Percentiles rank a stretch among this genome's conserved stretches.
Evolutionary conservation across 2,329 filamentous ascomycete genomes (phyloP).

Genomic region (Penicillium sp.): DNA sequence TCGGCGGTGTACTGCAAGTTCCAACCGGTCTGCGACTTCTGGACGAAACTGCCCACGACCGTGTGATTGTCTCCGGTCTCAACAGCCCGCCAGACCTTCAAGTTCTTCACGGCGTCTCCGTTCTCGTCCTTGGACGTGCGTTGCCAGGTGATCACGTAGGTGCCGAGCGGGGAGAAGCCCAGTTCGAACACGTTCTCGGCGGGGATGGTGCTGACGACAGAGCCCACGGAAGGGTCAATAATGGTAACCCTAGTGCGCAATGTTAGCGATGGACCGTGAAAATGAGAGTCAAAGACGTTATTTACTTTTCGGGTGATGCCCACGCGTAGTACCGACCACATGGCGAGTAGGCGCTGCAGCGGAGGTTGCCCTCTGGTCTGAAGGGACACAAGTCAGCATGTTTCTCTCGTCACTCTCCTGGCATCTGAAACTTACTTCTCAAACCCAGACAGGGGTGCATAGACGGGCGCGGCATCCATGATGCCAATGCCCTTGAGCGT

Average conservation of each 20-base stretch:
- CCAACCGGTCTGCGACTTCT: conserved; percentile 94
- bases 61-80: conserved; percentile 63
- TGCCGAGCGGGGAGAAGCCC: conserved; percentile 87
- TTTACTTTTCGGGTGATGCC: conserved; percentile 73
- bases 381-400: conserved; percentile 13
- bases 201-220: conserved; percentile 68
- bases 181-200: conserved; percentile 88
- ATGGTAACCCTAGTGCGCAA: conserved; percentile 63
- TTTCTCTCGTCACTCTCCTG: not conserved
- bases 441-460: conserved; percentile 80
- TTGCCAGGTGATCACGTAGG: conserved; percentile 96
- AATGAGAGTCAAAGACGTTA: not conserved
- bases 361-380: conserved; percentile 87
- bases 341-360: conserved; percentile 92
- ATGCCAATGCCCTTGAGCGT: conserved; percentile 95
- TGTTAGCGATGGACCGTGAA: not conserved
- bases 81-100: conserved; percentile 90
- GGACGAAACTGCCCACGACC: conserved; percentile 84
- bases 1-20: conserved; percentile 95
- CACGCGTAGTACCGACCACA: conserved; percentile 96
- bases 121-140: conserved; percentile 86
- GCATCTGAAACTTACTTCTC: conserved; percentile 42
- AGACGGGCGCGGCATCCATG: conserved; percentile 85
- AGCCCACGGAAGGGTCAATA: conserved; percentile 73
- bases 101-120: conserved; percentile 89